A percentile compares a stretch with the other conserved stretches of the same genome.
Conservation (phyloP, 768 basidiomycete genomes). For the Rhodotorula diobovata region DNA sequence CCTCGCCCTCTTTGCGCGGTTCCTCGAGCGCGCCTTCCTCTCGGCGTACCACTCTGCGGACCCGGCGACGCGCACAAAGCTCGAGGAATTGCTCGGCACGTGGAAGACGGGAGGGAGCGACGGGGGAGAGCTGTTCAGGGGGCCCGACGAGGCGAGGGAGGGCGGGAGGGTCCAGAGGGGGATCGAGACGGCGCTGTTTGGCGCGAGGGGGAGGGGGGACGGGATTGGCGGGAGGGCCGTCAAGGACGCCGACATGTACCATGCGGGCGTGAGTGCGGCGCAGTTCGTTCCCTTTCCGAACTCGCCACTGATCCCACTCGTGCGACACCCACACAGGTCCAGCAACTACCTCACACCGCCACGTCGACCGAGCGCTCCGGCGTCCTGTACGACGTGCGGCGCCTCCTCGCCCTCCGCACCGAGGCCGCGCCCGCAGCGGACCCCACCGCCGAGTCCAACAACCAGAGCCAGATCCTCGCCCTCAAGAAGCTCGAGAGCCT, state of each 20-base stretch:
- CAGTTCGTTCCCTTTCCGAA: background rate
- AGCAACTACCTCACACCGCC: conserved; percentile 28
- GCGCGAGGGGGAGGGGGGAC: conserved; percentile 30
- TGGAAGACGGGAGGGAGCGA: conserved; percentile 84
- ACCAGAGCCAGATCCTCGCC: conserved; percentile 69
- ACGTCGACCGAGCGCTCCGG: conserved; percentile 35
- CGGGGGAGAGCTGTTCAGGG: conserved; percentile 78
- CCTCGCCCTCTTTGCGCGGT: conserved; percentile 71
- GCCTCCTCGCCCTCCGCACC: conserved; percentile 27
- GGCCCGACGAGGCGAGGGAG: conserved; percentile 39
- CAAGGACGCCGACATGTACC: conserved; percentile 62
- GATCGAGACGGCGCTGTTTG: conserved; percentile 61
- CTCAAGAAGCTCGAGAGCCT: conserved; percentile 58
- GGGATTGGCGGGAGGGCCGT: conserved; percentile 40
- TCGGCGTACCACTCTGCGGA: conserved; percentile 75
- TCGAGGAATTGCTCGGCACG: conserved; percentile 95
- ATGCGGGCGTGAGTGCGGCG: conserved; percentile 33
- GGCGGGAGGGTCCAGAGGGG: conserved; percentile 61
- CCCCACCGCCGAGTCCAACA: conserved; percentile 60
- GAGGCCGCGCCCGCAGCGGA: conserved; percentile 49
- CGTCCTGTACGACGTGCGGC: conserved; percentile 39
- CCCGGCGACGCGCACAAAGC: conserved; percentile 57
- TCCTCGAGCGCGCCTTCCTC: conserved; percentile 78
- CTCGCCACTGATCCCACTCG: too few relatives aligned
- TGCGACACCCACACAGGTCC: conserved; percentile 9